Base-by-base conservation (phyloP, 805 yeast genomes). In the Nakazawaea ernobii region DNA sequence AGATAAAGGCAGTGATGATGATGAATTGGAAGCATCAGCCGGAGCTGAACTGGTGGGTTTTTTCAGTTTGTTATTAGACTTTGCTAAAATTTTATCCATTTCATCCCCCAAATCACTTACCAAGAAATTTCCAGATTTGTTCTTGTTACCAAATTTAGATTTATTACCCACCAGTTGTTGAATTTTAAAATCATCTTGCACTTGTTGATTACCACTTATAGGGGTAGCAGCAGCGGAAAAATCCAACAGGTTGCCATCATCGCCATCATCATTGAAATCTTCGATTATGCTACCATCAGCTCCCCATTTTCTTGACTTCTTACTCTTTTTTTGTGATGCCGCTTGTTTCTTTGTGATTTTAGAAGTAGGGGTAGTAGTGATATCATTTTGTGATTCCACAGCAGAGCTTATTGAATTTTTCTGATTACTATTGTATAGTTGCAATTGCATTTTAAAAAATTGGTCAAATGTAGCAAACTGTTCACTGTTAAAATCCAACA, bases 221-320 rank as follows among this genome's bases (percentile, higher is more conserved):
- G 54, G 49, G 24, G 53, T 55, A 2, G 44, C 53, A 8, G 52
- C 54, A 6, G 59, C 56, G 1, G 91, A 83, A 55, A 80, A 84
- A 57, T 84, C 91, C 39, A 84, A 61, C n/a, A 69, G 74, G 5
- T 39, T 55, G 13, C 43, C 57, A 17, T 61, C 67, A 9, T 62
- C 70, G 15, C 69, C 75, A 6, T 39, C 54, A n/a, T 39, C 54
- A 15, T 60, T 67, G 13, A 62, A 69, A 11, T 63, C 66, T 32
- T 79, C 84, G 43, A 70, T 71, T 43, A 68, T 71, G 30, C 66
- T 54, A 6, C 90, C 91, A 56, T 81, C 84, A 29, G 75, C 76
- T 26, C 77, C 82, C 88, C 88, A 83, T 57, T 74, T 80, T 57
- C 92, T 73, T 30, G 69, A 64, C 59, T 69, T 71, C 59, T 79